phyloP scores from a whole-genome alignment of 495 filamentous ascomycete genomes.

The Penicillium egyptiacum region DNA sequence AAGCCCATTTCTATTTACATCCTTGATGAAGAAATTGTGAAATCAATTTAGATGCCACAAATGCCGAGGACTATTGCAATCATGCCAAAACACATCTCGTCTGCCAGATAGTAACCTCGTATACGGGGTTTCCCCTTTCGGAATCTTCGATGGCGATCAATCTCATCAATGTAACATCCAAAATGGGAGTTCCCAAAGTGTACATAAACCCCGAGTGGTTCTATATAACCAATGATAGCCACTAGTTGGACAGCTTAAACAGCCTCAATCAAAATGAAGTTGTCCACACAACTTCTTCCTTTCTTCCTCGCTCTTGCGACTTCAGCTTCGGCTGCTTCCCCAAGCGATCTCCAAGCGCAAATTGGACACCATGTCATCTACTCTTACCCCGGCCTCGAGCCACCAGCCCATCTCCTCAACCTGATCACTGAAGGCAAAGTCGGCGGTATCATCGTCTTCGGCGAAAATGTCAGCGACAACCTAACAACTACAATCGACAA shows the following conservation, averaged over 20 bases:
- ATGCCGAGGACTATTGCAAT: not conserved
- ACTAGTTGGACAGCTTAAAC: not conserved
- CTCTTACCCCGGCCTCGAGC: constrained; percentile 32
- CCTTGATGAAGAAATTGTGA: not conserved
- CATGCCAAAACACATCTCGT: not conserved
- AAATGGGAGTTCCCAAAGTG: constrained; percentile 1
- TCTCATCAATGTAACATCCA: constrained; percentile 22
- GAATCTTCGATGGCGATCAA: constrained; percentile 15
- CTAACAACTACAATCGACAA: constrained; percentile 21
- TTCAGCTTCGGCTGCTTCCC: not conserved
- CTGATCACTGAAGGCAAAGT: constrained; percentile 34
- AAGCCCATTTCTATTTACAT: too few relatives aligned
- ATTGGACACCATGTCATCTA: constrained; percentile 38
- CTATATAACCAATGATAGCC: not conserved
- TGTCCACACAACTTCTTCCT: constrained; percentile 2
- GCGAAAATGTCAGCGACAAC: constrained; percentile 32
- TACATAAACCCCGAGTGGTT: not conserved
- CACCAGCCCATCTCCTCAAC: constrained; percentile 27
- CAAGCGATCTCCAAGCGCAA: constrained; percentile 9
- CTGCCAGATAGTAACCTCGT: constrained; percentile 1
- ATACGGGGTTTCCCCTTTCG: not conserved
- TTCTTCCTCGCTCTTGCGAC: constrained; percentile 4
- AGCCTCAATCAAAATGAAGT: constrained; percentile 10
- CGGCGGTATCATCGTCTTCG: constrained; percentile 39
- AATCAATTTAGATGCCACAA: not conserved